A percentile compares a stretch with the other conserved stretches of the same genome.
Evolutionary conservation across 495 filamentous ascomycete genomes (phyloP).

Genomic region (Penicillium soppii): DNA sequence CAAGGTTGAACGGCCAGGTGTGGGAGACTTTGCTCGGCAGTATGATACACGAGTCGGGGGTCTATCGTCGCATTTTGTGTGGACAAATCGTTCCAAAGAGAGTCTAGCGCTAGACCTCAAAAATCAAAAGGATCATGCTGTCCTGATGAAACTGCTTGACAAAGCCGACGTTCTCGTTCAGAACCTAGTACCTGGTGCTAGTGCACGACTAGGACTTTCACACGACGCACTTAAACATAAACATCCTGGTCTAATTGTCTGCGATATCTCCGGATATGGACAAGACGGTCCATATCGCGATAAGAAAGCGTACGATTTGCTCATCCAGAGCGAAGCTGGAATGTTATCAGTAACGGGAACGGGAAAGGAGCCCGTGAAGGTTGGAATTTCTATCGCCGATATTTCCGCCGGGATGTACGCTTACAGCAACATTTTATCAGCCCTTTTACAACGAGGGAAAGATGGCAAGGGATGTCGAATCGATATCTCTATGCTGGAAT

Average conservation of each 20-base stretch:
- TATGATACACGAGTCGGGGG: conserved; percentile 50
- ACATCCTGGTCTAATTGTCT: conserved; percentile 49
- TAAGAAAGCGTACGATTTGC: conserved; percentile 57
- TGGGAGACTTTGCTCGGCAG: conserved; percentile 50
- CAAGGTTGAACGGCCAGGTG: conserved; percentile 49
- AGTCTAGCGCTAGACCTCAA: conserved; percentile 50
- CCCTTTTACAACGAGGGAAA: conserved; percentile 44
- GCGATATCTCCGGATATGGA: conserved; percentile 54
- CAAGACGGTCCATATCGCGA: conserved; percentile 48
- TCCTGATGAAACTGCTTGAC: conserved; percentile 44
- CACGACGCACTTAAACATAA: conserved; percentile 37
- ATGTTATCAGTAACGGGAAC: conserved; percentile 52
- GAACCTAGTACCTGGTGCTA: conserved; percentile 51
- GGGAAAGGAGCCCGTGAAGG: conserved; percentile 45
- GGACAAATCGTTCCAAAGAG: conserved; percentile 55
- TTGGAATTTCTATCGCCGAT: conserved; percentile 53
- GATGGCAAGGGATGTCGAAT: conserved; percentile 43
- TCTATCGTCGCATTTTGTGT: conserved; percentile 51
- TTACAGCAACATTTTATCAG: conserved; percentile 50
- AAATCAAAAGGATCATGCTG: conserved; percentile 34
- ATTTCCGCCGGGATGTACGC: conserved; percentile 52
- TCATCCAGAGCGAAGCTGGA: conserved; percentile 54
- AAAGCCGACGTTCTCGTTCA: conserved; percentile 52
- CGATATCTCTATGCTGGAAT: conserved; percentile 55
- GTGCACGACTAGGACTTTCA: conserved; percentile 45